These are phyloP conservation scores for Sugiyamaella valdiviana DNA, from an alignment of 805 yeast genomes.

Conservation along the genomic window DNA sequence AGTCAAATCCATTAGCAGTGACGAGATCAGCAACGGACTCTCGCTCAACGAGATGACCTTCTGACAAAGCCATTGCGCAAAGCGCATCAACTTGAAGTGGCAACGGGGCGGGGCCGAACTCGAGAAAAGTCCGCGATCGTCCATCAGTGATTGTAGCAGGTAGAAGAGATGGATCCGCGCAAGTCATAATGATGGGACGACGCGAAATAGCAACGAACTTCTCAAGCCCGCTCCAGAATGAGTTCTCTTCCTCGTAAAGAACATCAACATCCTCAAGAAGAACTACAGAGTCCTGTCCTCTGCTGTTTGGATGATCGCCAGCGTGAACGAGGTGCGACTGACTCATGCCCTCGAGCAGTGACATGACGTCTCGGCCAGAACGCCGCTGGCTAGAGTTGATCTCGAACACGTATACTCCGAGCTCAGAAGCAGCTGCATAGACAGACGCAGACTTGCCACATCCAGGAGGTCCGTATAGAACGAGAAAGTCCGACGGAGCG, in stretches of 20 bases:
- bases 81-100: slow-evolving; percentile 24
- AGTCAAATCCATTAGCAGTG: slow-evolving; percentile 21
- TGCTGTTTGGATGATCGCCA: slow-evolving; percentile 3
- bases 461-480: slow-evolving; percentile 58
- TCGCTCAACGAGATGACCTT: slow-evolving; percentile 30
- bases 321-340: slow-evolving; percentile 73
- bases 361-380: slow-evolving; percentile 61
- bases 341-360: slow-evolving; percentile 65
- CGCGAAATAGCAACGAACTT: slow-evolving; percentile 55
- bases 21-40: slow-evolving; percentile 19
- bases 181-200: slow-evolving; percentile 66
- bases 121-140: slow-evolving; percentile 29
- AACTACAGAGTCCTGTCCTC: slow-evolving; percentile 57
- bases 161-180: slow-evolving; percentile 28
- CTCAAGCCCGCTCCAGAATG: slow-evolving; percentile 71
- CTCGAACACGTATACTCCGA: slow-evolving; percentile 72
- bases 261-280: slow-evolving; percentile 83
- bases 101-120: slow-evolving; percentile 22
- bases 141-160: slow-evolving; percentile 37
- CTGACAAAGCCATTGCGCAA: slow-evolving; percentile 31
- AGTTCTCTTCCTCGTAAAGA: slow-evolving; percentile 66
- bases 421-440: slow-evolving; percentile 55
- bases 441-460: slow-evolving; percentile 74
- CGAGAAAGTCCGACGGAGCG: slow-evolving; percentile 27
- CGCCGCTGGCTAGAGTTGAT: slow-evolving; percentile 69